These are phyloP conservation scores for Citrus trifoliata DNA, from an alignment of 345 rosid species.

Conservation along the genomic window DNA sequence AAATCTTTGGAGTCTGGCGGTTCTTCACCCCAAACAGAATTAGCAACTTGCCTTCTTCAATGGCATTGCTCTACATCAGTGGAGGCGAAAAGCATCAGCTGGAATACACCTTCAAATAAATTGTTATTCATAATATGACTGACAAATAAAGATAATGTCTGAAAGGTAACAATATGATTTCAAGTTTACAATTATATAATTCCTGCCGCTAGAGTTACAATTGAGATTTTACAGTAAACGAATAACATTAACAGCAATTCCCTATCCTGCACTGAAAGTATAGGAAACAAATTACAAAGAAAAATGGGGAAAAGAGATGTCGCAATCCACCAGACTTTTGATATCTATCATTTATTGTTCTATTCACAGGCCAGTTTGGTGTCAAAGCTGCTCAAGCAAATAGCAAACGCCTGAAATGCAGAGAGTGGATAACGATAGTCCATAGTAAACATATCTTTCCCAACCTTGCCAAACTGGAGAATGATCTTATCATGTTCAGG, in stretches of 20 bases:
- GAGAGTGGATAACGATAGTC: conserved; percentile 93
- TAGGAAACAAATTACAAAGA: too few species aligned
- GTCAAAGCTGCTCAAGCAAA: conserved; percentile 99
- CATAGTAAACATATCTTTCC: conserved; percentile 98
- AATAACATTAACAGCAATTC: conserved; percentile 8
- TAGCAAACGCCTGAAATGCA: conserved; percentile 95
- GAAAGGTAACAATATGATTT: neutral
- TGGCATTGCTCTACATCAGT: too few species aligned
- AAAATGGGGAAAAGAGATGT: neutral
- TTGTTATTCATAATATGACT: neutral
- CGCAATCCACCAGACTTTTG: neutral
- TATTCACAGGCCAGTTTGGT: conserved; percentile 99
- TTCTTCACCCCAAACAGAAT: too few species aligned
- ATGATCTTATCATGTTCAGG: conserved; percentile 82
- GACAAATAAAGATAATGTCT: neutral
- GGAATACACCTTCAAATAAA: neutral
- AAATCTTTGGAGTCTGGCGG: too few species aligned
- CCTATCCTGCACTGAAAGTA: neutral
- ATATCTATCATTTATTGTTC: conserved; percentile 2
- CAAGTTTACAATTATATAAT: neutral
- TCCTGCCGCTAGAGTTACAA: conserved; percentile 4
- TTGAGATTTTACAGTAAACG: neutral
- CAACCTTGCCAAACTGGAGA: conserved; percentile 94
- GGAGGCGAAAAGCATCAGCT: neutral
- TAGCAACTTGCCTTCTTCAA: too few species aligned